phyloP scores from a whole-genome alignment of 2,329 filamentous ascomycete species.

The Hypoxylon rubiginosum region DNA sequence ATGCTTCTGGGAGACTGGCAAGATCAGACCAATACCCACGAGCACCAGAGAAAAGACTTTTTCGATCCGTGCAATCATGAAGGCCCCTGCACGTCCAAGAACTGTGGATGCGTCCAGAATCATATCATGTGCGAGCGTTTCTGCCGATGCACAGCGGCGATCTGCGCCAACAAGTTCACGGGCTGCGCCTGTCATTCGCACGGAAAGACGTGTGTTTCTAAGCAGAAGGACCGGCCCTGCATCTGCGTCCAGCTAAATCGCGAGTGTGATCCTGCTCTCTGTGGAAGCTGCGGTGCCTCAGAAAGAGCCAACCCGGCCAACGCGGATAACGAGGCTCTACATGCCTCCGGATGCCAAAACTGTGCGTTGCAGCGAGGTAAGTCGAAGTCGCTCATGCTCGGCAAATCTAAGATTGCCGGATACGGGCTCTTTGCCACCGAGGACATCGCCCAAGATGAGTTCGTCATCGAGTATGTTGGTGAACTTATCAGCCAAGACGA shows the following conservation, averaged over 20 bases:
- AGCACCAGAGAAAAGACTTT: constrained; percentile 68
- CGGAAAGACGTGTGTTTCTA: constrained; percentile 70
- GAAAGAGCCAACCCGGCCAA: constrained; percentile 79
- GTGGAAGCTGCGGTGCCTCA: constrained; percentile 75
- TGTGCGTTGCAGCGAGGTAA: constrained; percentile 77
- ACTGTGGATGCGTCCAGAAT: constrained; percentile 73
- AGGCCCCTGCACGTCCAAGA: constrained; percentile 70
- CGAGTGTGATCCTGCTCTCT: constrained; percentile 85
- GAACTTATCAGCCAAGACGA: constrained; percentile 80
- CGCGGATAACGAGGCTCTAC: constrained; percentile 68
- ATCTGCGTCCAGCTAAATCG: constrained; percentile 79
- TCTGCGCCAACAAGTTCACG: constrained; percentile 73
- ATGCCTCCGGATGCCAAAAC: constrained; percentile 76
- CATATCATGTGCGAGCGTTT: constrained; percentile 79
- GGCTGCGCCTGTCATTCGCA: constrained; percentile 73
- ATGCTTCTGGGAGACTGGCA: constrained; percentile 67
- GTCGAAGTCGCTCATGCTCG: constrained; percentile 75
- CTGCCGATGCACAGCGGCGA: constrained; percentile 72
- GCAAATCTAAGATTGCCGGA: constrained; percentile 78
- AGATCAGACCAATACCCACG: constrained; percentile 67
- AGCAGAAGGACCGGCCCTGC: constrained; percentile 72
- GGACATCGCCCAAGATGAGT: constrained; percentile 75
- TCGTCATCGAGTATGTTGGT: constrained; percentile 84
- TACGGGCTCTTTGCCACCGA: constrained; percentile 82
- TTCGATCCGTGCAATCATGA: constrained; percentile 78